Evolutionary conservation across 1,284 basidiomycete genomes (phyloP), one percentile per base, ranked within the genome.

Genomic region (Pyrrhoderma noxium): DNA sequence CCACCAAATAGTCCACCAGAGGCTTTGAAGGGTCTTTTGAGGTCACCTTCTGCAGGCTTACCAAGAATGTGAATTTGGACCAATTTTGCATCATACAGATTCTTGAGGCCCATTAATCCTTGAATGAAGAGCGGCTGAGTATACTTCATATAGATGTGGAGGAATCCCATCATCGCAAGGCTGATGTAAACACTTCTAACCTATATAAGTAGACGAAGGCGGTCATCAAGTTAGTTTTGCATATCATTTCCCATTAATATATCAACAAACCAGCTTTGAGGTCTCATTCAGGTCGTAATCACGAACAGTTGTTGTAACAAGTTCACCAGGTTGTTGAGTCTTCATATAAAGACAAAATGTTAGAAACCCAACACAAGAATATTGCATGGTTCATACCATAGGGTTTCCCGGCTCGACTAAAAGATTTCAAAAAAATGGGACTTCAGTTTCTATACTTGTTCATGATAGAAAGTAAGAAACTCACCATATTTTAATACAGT

Each of bases 111-210:
- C 89, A 94, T 93, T 59, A 95, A 76, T 27, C 79, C 78, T 67
- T 95, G 92, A 57, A 95, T 85, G 72, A 95, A 94, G 56, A 94
- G 77, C 8, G 92, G 93, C 63, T 93, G 92, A 9, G 90, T 93
- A 75, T 88, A 94, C 63, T 87, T 80, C 67, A 91, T 70, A 76
- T 93, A 95, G 47, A 85, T 58, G 69, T 95, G 92, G 71, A 95
- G 81, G 75, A 93, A 85, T 51, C 63, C 74, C 89, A 93, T 93
- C 85, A 93, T 92, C 43, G 82, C 85, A 60, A 92, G 67, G 56
- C 87, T 86, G 65, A 88, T 83, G 69, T 84, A 88, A 5, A 81
- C 82, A 27, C 80, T 77, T 52, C 85, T 82, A 56, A 85, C 72
- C 82, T 85, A 58, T 21, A 48, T 23, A 16, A 16, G 9, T 21